A percentile compares a stretch with the other conserved stretches of the same genome.
These are phyloP conservation scores for Trichoderma sp. DNA, from an alignment of 2,329 filamentous ascomycete species.

Conservation along the genomic window DNA sequence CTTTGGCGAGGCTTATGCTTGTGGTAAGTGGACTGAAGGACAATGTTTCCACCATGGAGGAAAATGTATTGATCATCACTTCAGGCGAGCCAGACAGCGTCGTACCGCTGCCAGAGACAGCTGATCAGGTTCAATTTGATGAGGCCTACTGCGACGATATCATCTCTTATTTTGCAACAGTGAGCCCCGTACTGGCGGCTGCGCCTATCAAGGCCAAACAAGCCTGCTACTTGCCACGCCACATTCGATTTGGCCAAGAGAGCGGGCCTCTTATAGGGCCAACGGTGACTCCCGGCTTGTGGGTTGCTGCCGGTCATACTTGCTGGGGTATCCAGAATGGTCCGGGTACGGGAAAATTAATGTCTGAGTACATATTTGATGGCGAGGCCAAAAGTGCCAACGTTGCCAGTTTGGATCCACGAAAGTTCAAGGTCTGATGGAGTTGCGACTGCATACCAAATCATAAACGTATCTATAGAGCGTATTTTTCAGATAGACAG, in stretches of 20 bases:
- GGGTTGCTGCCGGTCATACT: conserved; percentile 85
- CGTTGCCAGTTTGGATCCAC: conserved; percentile 65
- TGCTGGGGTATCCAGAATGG: conserved; percentile 99
- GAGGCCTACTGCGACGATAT: conserved; percentile 79
- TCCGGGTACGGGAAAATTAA: conserved; percentile 78
- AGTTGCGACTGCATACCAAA: not conserved
- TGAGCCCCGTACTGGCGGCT: conserved; percentile 64
- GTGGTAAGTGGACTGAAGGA: conserved; percentile 53
- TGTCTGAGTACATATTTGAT: conserved; percentile 77
- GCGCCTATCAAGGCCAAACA: conserved; percentile 72
- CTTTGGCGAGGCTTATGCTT: conserved; percentile 87
- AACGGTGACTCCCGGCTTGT: conserved; percentile 70
- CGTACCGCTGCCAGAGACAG: conserved; percentile 71
- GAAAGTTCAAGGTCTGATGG: conserved; percentile 55
- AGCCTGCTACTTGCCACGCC: conserved; percentile 89
- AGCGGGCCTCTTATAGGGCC: conserved; percentile 72
- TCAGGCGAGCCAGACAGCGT: conserved; percentile 71
- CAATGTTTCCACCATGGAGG: not conserved
- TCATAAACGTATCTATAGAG: not conserved
- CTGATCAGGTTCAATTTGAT: conserved; percentile 75
- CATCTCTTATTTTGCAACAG: conserved; percentile 68
- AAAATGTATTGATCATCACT: conserved; percentile 1
- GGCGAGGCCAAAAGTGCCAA: conserved; percentile 67
- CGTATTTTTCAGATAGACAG: not conserved
- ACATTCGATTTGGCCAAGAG: conserved; percentile 59